Evolutionary conservation across 352 stramenopile genomes (phyloP).

Genomic region (Phytopythium chamaehyphon): DNA sequence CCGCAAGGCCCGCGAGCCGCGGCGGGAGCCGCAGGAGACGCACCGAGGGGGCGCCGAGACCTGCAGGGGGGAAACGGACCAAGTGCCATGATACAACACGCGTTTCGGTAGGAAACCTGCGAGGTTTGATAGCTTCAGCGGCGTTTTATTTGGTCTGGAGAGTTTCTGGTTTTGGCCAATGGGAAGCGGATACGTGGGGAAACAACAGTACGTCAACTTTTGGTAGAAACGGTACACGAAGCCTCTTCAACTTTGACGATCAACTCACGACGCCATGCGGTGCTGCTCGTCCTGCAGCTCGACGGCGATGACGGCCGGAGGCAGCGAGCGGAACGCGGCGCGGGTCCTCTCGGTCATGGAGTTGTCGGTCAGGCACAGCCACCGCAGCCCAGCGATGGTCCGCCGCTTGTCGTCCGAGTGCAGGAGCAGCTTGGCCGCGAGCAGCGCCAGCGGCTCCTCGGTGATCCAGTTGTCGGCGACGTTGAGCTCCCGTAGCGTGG

Average conservation of each 20-base stretch:
- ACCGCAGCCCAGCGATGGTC: constrained; percentile 27
- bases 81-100: no score
- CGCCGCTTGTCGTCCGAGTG: constrained; percentile 10
- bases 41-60: no score
- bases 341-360: constrained; percentile 56
- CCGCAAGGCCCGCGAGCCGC: no score
- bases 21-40: no score
- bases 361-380: constrained; percentile 58
- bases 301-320: constrained; percentile 25
- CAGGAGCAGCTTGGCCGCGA: constrained; percentile 30
- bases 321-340: constrained; percentile 21
- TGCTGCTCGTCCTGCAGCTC: constrained; percentile 44
- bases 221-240: no score
- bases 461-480: constrained; percentile 72
- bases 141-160: background rate
- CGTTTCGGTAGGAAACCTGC: no score
- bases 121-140: no score
- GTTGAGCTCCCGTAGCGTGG: constrained; percentile 59
- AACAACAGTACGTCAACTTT: no score
- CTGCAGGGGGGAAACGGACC: no score
- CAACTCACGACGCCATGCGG: constrained; percentile 1
- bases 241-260: no score
- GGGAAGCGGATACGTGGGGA: no score
- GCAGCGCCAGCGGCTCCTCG: constrained; percentile 54
- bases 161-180: no score